Base-by-base conservation (phyloP, 1,284 basidiomycete species). In the Leccinum subrobustum region DNA sequence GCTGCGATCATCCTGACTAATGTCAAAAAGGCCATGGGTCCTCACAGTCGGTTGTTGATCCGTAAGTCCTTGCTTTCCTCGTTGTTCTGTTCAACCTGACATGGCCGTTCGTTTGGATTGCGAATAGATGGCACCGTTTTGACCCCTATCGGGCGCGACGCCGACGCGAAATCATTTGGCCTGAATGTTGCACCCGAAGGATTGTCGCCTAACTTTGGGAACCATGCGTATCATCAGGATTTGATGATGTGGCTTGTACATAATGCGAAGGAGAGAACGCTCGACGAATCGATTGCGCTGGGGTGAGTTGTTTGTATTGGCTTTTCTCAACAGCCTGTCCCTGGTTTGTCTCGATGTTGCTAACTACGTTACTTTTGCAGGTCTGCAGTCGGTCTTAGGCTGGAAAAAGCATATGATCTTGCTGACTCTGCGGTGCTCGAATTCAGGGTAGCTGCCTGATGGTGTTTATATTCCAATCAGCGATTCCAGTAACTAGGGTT, bases 131-230 rank as follows among this genome's bases (percentile, higher is more conserved):
- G 67, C 48, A 62, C 62, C 4, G 60, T 71, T 23, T 27, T 71
- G 47, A 55, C 47, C 20, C 33, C 60, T 5, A 55, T 65, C 16
- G 50, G 60, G 29, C 54, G 31, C 18, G 58, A 63, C 37, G 33
- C 58, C 3, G 58, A 57, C 27, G 37, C 52, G 4, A 60, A 62
- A 12, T 61, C 33, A 16, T 61, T 33, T 18, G 64, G 66, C 4
- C 52, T 42, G 8, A 66, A 70, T 23, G 52, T 61, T 20, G 64
- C 69, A 8, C 73, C 74, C 0, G 66, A 69, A 47, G 73, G 70
- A n/a, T 47, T 74, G 61, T 52, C 73, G 23, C 61, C 69, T 6
- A 75, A 72, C 64, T 72, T 75, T 54, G 73, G 70, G 9, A 59
- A 66, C 11, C 68, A 73, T 0, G 61, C 62, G 56, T 75, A 74